Conservation (phyloP, 2,329 filamentous ascomycete species). For the Ambrosiella cleistominuta region DNA sequence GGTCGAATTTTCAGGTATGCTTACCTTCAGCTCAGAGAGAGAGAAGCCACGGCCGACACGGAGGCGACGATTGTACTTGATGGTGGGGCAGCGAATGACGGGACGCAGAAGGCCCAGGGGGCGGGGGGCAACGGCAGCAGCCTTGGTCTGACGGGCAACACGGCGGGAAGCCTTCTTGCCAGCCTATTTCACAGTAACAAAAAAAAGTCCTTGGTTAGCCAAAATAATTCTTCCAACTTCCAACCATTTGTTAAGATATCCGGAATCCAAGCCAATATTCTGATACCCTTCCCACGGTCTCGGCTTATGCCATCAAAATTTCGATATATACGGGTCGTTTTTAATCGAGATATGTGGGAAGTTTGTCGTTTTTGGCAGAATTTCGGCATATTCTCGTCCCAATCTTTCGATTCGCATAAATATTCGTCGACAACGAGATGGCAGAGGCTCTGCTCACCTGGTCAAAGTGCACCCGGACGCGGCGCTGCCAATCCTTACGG, state of each 20-base stretch:
- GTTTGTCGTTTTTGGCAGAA: slow-evolving; percentile 4
- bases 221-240: background rate
- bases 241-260: background rate
- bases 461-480: slow-evolving; percentile 98
- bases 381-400: slow-evolving; percentile 1
- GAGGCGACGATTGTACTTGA: slow-evolving; percentile 99
- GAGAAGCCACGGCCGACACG: slow-evolving; percentile 96
- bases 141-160: slow-evolving; percentile 83
- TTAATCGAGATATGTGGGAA: background rate
- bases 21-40: slow-evolving; percentile 93
- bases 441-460: slow-evolving; percentile 42
- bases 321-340: background rate
- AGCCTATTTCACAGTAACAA: slow-evolving; percentile 39
- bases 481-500: slow-evolving; percentile 99
- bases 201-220: slow-evolving; percentile 13
- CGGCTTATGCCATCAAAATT: background rate
- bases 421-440: slow-evolving; percentile 11
- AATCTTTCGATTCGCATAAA: slow-evolving; percentile 3
- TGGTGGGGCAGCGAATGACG: slow-evolving; percentile 88
- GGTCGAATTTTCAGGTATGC: background rate
- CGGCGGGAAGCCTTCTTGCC: slow-evolving; percentile 91
- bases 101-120: slow-evolving; percentile 95
- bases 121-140: slow-evolving; percentile 83
- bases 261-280: background rate
- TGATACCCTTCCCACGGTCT: background rate